phyloP scores from a whole-genome alignment of 371 early-diverging fungal species.

The Furculomyces boomerangus region DNA sequence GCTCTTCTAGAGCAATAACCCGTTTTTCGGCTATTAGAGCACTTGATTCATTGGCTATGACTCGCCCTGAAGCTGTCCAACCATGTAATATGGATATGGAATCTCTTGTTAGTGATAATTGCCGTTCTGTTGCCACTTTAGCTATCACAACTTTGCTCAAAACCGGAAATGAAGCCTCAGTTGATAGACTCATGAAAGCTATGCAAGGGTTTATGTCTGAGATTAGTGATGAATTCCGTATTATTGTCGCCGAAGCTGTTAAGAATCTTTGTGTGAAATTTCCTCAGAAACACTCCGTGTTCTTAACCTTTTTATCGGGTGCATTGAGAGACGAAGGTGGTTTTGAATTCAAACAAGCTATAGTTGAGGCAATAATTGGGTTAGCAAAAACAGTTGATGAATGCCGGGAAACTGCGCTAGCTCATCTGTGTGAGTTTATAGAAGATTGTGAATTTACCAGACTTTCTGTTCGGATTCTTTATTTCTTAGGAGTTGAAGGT shows the following conservation, averaged over 20 bases:
- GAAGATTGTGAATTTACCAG: slow-evolving; percentile 98
- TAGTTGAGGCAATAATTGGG: slow-evolving; percentile 93
- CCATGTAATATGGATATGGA: slow-evolving; percentile 96
- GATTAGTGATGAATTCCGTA: slow-evolving; percentile 96
- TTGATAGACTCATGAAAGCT: slow-evolving; percentile 96
- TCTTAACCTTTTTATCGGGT: slow-evolving; percentile 80
- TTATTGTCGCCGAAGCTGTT: slow-evolving; percentile 93
- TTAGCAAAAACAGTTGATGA: slow-evolving; percentile 84
- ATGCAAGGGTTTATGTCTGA: slow-evolving; percentile 91
- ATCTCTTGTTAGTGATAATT: slow-evolving; percentile 83
- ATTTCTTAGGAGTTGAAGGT: slow-evolving; percentile 87
- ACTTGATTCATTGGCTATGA: slow-evolving; percentile 74
- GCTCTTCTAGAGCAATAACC: slow-evolving; percentile 78
- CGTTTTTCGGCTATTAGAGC: slow-evolving; percentile 94
- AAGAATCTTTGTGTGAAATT: slow-evolving; percentile 89
- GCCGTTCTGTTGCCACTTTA: slow-evolving; percentile 94
- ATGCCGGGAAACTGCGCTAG: slow-evolving; percentile 81
- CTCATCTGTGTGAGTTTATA: slow-evolving; percentile 95
- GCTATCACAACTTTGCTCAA: slow-evolving; percentile 96
- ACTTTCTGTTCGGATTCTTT: slow-evolving; percentile 85
- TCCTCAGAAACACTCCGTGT: slow-evolving; percentile 82
- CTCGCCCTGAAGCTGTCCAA: slow-evolving; percentile 71
- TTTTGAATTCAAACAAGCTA: slow-evolving; percentile 85
- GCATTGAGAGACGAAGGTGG: slow-evolving; percentile 95
- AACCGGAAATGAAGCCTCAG: slow-evolving; percentile 94